Evolutionary conservation across 352 stramenopile genomes (phyloP).

Genomic region (Phytophthora sansomeana): DNA sequence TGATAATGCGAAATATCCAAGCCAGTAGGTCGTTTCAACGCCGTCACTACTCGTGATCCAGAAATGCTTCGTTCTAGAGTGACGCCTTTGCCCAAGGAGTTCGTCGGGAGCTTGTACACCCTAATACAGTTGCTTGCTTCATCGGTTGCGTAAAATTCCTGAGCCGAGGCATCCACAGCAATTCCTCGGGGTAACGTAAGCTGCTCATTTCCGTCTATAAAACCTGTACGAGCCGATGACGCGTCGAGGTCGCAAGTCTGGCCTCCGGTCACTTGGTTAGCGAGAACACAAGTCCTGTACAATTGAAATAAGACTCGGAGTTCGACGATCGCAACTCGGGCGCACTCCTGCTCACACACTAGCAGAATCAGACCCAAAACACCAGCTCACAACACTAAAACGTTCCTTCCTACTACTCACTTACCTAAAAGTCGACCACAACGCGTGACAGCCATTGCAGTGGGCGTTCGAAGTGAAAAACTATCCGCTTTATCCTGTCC

Average conservation of each 20-base stretch:
- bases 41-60: conserved; percentile 2
- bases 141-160: conserved; percentile 75
- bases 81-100: conserved; percentile 22
- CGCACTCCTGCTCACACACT: conserved; percentile 49
- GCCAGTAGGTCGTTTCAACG: conserved; percentile 49
- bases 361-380: conserved; percentile 22
- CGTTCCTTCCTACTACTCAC: neutral
- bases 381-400: neutral
- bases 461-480: conserved; percentile 17
- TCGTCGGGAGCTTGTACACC: conserved; percentile 48
- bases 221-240: conserved; percentile 23
- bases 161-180: conserved; percentile 59
- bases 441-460: conserved; percentile 35
- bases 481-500: conserved; percentile 1
- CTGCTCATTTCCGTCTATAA: conserved; percentile 28
- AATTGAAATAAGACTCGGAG: conserved; percentile 46
- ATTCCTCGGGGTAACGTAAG: conserved; percentile 32
- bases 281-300: conserved; percentile 29
- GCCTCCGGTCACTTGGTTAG: conserved; percentile 17
- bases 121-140: conserved; percentile 56
- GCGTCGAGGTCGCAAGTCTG: conserved; percentile 25
- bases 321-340: conserved; percentile 37
- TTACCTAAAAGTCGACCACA: conserved; percentile 38
- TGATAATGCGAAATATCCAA: conserved; percentile 79
- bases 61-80: conserved; percentile 35